Base-by-base conservation (phyloP, 2,329 filamentous ascomycete species). In the Aspergillaceae sp. region DNA sequence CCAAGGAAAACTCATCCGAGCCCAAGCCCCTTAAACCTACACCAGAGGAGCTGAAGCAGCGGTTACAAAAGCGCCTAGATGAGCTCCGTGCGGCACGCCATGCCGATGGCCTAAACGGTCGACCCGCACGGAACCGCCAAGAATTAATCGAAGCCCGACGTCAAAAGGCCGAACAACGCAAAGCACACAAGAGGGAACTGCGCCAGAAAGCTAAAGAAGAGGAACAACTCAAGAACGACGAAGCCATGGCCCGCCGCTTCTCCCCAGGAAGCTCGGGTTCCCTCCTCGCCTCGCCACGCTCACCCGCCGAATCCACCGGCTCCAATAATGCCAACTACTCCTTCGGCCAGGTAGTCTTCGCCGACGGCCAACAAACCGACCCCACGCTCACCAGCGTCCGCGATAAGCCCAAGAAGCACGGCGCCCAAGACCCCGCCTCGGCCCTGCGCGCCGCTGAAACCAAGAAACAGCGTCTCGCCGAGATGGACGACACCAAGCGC, bases 321-420 rank as follows among this genome's bases (percentile, higher is more conserved):
- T 58, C 57, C 43, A 60, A 76, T 51, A 61, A 76, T 51, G 83
- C 81, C 60, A 86, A 84, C 70, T 94, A 95, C 63, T 82, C 87
- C 4, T 98, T 97, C 65, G 89, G 90, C 30, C 84, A 87, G 33
- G 82, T 98, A n/a, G 82, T 87, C 7, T 98, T 97, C 64, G 80
- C 80, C 4, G 91, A 97, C 62, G 91, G 91, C 35, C 79, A 87
- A 43, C 78, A 85, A 51, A 75, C 94, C 42, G 87, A 91, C 43
- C 79, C 87, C 50, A 81, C 83, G 47, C 75, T 86, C 11, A 73
- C 73, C 4, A 72, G 71, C 38, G 70, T 84, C 11, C 68, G 86
- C 10, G 83, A 83, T 45, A 77, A 80, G 50, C 79, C 78, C 60
- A 87, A 86, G 71, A 84, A 82, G 66, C 89, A 87, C 68, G 90